Conservation (phyloP, 164 flowering plant species). For the Chimonanthus salicifolius region DNA sequence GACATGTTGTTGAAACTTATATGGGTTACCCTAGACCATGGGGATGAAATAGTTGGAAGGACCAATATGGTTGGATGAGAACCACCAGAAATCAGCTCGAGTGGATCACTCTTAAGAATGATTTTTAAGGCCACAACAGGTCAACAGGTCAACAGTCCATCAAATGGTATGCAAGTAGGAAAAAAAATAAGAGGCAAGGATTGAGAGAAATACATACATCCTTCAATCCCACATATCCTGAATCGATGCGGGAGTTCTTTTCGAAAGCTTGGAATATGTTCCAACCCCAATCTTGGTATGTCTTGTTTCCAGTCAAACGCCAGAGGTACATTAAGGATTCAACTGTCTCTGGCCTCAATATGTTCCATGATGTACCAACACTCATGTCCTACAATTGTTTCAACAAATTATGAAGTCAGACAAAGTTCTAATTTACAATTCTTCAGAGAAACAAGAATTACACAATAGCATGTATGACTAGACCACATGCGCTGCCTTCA, state of each 20-base stretch:
- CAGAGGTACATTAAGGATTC: constrained; percentile 95
- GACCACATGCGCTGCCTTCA: background rate
- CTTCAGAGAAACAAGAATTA: background rate
- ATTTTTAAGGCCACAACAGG: background rate
- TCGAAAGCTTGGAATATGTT: constrained; percentile 98
- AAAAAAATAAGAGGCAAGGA: background rate
- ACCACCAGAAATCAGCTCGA: background rate
- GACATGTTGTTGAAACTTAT: too few relatives aligned
- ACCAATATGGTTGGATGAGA: too few relatives aligned
- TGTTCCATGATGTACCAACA: constrained; percentile 98
- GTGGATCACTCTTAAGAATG: background rate
- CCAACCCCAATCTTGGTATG: constrained; percentile 99
- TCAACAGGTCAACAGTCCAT: background rate
- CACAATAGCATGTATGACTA: background rate
- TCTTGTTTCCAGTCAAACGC: constrained; percentile 94
- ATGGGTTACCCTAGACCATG: too few relatives aligned
- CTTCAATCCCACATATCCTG: constrained; percentile 95
- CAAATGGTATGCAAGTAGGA: background rate
- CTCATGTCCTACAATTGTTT: constrained; percentile 68
- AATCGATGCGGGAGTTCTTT: constrained; percentile 79
- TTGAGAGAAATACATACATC: constrained; percentile 58
- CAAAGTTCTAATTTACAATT: background rate
- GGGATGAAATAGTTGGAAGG: too few relatives aligned
- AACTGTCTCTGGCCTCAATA: constrained; percentile 96
- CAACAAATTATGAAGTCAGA: background rate